Evolutionary conservation across 176 grass and related monocot genomes (phyloP).

Genomic region (Coix lacrymajobi): DNA sequence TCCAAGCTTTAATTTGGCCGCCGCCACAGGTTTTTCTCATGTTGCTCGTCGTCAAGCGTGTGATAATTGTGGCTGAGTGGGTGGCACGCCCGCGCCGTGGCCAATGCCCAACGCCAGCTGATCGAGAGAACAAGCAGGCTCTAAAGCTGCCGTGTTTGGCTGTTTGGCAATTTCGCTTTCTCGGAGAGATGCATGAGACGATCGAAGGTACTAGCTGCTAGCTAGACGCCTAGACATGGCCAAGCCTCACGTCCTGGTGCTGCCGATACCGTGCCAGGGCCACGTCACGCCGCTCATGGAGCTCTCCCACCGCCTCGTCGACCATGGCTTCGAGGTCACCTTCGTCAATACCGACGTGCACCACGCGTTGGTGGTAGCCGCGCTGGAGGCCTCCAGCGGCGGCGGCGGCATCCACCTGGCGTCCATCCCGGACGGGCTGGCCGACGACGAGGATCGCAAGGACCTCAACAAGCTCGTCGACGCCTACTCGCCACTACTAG

Average conservation of each 20-base stretch:
- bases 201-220: too few species aligned
- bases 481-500: too few species aligned
- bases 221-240: slow-evolving; percentile 16
- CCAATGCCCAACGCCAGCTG: too few species aligned
- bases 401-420: slow-evolving; percentile 39
- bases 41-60: too few species aligned
- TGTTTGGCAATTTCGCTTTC: too few species aligned
- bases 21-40: too few species aligned
- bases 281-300: slow-evolving; percentile 71
- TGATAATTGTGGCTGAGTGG: too few species aligned
- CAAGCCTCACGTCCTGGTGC: slow-evolving; percentile 37
- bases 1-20: too few species aligned
- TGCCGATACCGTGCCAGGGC: slow-evolving; percentile 67
- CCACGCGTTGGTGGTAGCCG: slow-evolving; percentile 35
- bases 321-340: slow-evolving; percentile 73
- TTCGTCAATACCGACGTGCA: slow-evolving; percentile 74
- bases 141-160: too few species aligned
- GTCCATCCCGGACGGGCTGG: slow-evolving; percentile 61
- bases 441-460: slow-evolving; percentile 56
- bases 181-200: too few species aligned
- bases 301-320: slow-evolving; percentile 62
- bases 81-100: too few species aligned
- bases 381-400: slow-evolving; percentile 7
- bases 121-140: too few species aligned
- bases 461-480: slow-evolving; percentile 46